Evolutionary conservation across 2,329 filamentous ascomycete species (phyloP).

Genomic region (Fusarium falciforme): DNA sequence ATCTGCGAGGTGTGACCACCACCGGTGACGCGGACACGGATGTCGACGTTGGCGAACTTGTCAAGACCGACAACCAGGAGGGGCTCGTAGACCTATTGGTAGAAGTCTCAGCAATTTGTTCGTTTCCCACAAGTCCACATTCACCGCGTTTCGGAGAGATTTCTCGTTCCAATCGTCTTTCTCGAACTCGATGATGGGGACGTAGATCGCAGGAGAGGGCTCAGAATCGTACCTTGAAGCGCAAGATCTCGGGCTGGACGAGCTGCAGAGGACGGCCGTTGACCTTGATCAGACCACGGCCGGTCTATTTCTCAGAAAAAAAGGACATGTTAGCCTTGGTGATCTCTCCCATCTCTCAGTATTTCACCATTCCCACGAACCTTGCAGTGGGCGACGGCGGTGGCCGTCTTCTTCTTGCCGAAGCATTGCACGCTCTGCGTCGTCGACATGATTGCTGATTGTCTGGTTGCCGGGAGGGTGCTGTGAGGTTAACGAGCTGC

Average conservation of each 20-base stretch:
- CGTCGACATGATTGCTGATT: slow-evolving; percentile 75
- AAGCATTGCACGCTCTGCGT: slow-evolving; percentile 94
- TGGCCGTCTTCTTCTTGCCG: slow-evolving; percentile 97
- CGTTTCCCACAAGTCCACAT: background rate
- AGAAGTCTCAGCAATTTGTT: slow-evolving; percentile 37
- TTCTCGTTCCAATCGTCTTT: slow-evolving; percentile 9
- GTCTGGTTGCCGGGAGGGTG: slow-evolving; percentile 40
- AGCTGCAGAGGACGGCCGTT: slow-evolving; percentile 96
- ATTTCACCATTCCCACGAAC: slow-evolving; percentile 59
- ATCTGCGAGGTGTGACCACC: slow-evolving; percentile 98
- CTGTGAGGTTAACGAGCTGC: slow-evolving; percentile 36
- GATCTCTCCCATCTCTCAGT: background rate
- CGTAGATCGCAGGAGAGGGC: background rate
- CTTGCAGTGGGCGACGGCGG: slow-evolving; percentile 93
- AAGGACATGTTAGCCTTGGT: slow-evolving; percentile 45
- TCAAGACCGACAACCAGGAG: slow-evolving; percentile 96
- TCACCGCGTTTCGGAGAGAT: background rate
- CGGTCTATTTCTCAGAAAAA: slow-evolving; percentile 48
- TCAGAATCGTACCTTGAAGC: slow-evolving; percentile 83
- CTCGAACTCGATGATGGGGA: slow-evolving; percentile 17
- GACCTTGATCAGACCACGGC: slow-evolving; percentile 90
- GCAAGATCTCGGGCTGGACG: slow-evolving; percentile 94
- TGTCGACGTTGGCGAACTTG: slow-evolving; percentile 97
- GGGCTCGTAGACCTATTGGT: slow-evolving; percentile 90
- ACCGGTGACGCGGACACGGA: slow-evolving; percentile 94